Evolutionary conservation across 202 grass and related monocot species (phyloP).

Genomic region (Digitaria exilis): DNA sequence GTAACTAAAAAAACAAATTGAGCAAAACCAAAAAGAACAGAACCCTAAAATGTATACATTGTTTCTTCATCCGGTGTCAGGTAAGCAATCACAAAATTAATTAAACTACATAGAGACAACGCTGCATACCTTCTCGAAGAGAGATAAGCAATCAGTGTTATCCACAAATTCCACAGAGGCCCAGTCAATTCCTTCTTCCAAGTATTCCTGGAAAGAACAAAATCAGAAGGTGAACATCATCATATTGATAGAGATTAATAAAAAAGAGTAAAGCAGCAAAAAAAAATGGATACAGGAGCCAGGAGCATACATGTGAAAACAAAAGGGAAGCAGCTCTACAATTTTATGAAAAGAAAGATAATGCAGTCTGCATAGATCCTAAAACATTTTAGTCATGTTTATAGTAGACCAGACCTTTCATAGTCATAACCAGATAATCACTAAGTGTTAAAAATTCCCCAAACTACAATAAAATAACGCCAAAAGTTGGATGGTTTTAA

Average conservation of each 20-base stretch:
- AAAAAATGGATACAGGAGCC: slow-evolving; percentile 31
- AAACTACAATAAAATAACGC: slow-evolving; percentile 19
- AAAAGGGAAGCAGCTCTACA: background rate
- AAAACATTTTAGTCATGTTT: slow-evolving; percentile 9
- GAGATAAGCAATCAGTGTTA: slow-evolving; percentile 87
- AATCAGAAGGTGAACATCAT: slow-evolving; percentile 18
- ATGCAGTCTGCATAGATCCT: slow-evolving; percentile 27
- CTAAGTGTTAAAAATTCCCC: slow-evolving; percentile 12
- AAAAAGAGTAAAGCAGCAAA: slow-evolving; percentile 6
- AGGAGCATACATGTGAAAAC: slow-evolving; percentile 14
- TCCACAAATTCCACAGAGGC: slow-evolving; percentile 89
- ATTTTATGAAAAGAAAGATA: slow-evolving; percentile 23
- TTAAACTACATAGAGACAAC: background rate
- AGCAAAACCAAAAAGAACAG: background rate
- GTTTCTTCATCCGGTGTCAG: background rate
- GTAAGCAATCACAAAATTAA: slow-evolving; percentile 27
- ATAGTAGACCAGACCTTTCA: background rate
- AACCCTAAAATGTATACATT: slow-evolving; percentile 9
- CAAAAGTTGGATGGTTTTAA: background rate
- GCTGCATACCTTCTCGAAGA: slow-evolving; percentile 88
- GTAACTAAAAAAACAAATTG: slow-evolving; percentile 30
- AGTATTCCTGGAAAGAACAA: slow-evolving; percentile 73
- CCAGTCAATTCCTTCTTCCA: slow-evolving; percentile 96
- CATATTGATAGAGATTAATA: slow-evolving; percentile 29
- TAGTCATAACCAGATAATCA: slow-evolving; percentile 26